Evolutionary conservation across 768 basidiomycete genomes (phyloP).

Genomic region (Leccinum truebloodii): DNA sequence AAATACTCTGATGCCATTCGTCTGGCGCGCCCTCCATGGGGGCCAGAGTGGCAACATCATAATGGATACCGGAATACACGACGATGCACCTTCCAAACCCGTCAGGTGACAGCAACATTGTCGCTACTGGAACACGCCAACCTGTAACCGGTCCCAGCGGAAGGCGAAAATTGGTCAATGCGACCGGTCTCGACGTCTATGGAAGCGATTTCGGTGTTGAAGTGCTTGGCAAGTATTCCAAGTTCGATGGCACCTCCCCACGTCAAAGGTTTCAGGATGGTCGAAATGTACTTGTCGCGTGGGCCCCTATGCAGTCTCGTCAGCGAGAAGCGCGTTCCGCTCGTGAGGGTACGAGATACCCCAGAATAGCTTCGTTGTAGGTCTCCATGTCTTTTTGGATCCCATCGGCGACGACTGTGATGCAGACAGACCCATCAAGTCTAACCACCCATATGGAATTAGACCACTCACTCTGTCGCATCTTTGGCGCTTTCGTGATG

Average conservation of each 20-base stretch:
- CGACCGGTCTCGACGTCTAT: constrained; percentile 93
- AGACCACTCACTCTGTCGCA: constrained; percentile 66
- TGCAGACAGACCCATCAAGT: constrained; percentile 8
- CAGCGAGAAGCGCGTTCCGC: neutral
- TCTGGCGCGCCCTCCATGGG: constrained; percentile 72
- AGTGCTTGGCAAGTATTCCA: constrained; percentile 79
- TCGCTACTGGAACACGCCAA: constrained; percentile 2
- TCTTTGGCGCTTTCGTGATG: constrained; percentile 62
- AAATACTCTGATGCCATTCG: constrained; percentile 90
- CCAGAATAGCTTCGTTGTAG: constrained; percentile 85
- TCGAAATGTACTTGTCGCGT: constrained; percentile 72
- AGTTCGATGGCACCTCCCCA: constrained; percentile 99
- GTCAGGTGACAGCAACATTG: constrained; percentile 3
- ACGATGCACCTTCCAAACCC: constrained; percentile 56
- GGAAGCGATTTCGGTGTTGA: constrained; percentile 81
- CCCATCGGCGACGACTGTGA: constrained; percentile 77
- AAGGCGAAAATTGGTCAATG: constrained; percentile 71
- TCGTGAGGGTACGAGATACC: constrained; percentile 46
- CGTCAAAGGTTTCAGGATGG: constrained; percentile 74
- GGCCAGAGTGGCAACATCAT: constrained; percentile 86
- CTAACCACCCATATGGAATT: neutral
- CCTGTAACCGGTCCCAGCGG: constrained; percentile 35
- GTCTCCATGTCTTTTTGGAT: constrained; percentile 70
- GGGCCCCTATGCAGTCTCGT: constrained; percentile 40
- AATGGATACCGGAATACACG: constrained; percentile 97